phyloP scores from a whole-genome alignment of 441 rosid genomes.

The Populus hybrid region DNA sequence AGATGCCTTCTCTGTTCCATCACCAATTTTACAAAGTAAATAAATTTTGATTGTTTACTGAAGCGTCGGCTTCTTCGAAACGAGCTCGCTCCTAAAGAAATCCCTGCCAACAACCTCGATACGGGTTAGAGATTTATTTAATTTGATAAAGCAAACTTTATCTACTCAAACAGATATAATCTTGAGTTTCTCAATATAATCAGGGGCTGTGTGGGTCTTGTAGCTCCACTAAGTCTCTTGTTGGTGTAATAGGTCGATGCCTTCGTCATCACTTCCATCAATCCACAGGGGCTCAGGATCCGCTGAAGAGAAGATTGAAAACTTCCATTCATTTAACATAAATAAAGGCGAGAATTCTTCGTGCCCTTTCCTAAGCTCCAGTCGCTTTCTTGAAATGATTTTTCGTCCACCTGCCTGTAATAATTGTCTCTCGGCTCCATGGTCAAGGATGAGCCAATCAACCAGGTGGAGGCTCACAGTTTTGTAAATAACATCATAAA shows the following conservation, averaged over 20 bases:
- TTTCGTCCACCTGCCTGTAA: not conserved
- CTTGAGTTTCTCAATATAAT: not conserved
- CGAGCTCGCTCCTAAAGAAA: conserved; percentile 18
- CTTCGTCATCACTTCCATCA: not conserved
- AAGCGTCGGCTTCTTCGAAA: conserved; percentile 31
- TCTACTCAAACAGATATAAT: not conserved
- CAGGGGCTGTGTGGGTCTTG: not conserved
- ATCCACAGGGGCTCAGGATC: not conserved
- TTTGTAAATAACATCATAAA: too few species aligned
- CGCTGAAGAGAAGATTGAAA: not conserved
- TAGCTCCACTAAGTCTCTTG: not conserved
- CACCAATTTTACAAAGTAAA: not conserved
- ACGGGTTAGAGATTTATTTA: conserved; percentile 6
- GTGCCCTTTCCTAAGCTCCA: conserved; percentile 7
- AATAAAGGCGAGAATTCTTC: not conserved
- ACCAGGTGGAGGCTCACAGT: too few species aligned
- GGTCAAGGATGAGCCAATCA: not conserved
- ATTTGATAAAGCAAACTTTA: not conserved
- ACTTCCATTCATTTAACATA: not conserved
- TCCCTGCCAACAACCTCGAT: conserved; percentile 26
- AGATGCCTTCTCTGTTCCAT: conserved; percentile 28
- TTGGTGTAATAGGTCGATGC: not conserved
- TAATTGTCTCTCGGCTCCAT: not conserved
- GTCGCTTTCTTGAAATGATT: conserved; percentile 9
- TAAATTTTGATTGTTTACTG: not conserved